Evolutionary conservation across 768 basidiomycete genomes (phyloP).

Genomic region (Collybia sordida): DNA sequence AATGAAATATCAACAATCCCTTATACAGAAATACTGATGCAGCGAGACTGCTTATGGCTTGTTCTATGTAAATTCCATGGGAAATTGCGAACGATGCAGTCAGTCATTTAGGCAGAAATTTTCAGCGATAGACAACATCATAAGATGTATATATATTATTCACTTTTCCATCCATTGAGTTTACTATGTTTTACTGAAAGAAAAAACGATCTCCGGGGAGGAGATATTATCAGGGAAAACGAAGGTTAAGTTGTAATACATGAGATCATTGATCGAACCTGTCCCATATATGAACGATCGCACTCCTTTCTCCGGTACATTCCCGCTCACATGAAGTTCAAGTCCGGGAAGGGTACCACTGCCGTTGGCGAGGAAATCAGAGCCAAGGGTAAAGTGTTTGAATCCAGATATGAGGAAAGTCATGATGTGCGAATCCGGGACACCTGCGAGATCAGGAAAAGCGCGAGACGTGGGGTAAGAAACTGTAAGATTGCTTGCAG

Average conservation of each 20-base stretch:
- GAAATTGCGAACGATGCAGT: too few species aligned
- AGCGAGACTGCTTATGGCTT: too few species aligned
- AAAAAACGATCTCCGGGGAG: slow-evolving; percentile 16
- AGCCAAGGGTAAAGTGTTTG: slow-evolving; percentile 11
- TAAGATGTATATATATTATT: too few species aligned
- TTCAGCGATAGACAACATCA: too few species aligned
- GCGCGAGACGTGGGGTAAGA: slow-evolving; percentile 23
- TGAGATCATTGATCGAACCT: slow-evolving; percentile 19
- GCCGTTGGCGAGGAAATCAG: slow-evolving; percentile 19
- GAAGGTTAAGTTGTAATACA: slow-evolving; percentile 28
- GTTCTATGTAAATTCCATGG: too few species aligned
- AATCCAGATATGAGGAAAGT: slow-evolving; percentile 26
- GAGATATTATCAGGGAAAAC: slow-evolving; percentile 11
- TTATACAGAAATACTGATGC: too few species aligned
- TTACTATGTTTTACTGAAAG: slow-evolving; percentile 12
- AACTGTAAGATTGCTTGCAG: slow-evolving; percentile 18
- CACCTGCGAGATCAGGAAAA: slow-evolving; percentile 16
- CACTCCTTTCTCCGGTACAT: slow-evolving; percentile 11
- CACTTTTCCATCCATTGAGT: too few species aligned
- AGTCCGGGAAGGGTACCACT: slow-evolving; percentile 21
- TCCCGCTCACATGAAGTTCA: slow-evolving; percentile 18
- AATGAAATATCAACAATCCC: too few species aligned
- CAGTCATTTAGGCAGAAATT: too few species aligned
- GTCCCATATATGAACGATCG: slow-evolving; percentile 19
- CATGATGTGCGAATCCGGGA: slow-evolving; percentile 17